Evolutionary conservation across 2,329 filamentous ascomycete species (phyloP).

Genomic region (Fusarium sp.): DNA sequence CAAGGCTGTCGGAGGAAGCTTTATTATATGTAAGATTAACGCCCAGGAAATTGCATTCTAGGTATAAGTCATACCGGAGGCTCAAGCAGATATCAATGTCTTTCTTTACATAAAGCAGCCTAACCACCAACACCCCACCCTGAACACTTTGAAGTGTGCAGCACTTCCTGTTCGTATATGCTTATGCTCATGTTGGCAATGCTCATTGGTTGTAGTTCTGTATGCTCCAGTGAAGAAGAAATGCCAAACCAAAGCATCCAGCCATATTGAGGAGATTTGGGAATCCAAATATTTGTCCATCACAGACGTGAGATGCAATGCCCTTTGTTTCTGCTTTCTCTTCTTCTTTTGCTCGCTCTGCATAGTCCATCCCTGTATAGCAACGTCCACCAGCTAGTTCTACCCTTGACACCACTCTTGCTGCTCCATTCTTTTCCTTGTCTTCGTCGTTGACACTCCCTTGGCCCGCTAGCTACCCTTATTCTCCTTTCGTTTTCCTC

Average conservation of each 20-base stretch:
- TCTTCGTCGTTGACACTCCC: slow-evolving; percentile 6
- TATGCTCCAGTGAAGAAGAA: slow-evolving; percentile 32
- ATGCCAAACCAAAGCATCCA: slow-evolving; percentile 32
- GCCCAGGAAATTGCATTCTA: slow-evolving; percentile 27
- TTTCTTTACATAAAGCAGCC: slow-evolving; percentile 17
- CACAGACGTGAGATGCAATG: slow-evolving; percentile 21
- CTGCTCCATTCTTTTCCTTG: slow-evolving; percentile 6
- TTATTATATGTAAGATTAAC: slow-evolving; percentile 39
- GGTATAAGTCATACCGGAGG: slow-evolving; percentile 16
- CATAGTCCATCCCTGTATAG: slow-evolving; percentile 1
- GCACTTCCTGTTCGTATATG: slow-evolving; percentile 16
- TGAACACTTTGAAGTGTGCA: slow-evolving; percentile 12
- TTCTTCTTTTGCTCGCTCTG: slow-evolving; percentile 17
- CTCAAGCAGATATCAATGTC: slow-evolving; percentile 25
- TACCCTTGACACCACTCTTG: background rate
- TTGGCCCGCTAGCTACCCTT: slow-evolving; percentile 25
- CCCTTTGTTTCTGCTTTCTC: slow-evolving; percentile 9
- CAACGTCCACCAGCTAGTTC: slow-evolving; percentile 7
- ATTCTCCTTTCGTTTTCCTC: background rate
- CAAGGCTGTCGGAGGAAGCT: slow-evolving; percentile 14
- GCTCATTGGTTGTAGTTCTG: slow-evolving; percentile 27
- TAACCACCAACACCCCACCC: slow-evolving; percentile 8
- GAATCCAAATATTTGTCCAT: slow-evolving; percentile 41
- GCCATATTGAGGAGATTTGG: slow-evolving; percentile 28
- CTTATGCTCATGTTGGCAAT: slow-evolving; percentile 26